A percentile compares a stretch with the other conserved stretches of the same genome.
Evolutionary conservation across 108 stramenopile species (phyloP).

Genomic region (Skeletonema marinoi): DNA sequence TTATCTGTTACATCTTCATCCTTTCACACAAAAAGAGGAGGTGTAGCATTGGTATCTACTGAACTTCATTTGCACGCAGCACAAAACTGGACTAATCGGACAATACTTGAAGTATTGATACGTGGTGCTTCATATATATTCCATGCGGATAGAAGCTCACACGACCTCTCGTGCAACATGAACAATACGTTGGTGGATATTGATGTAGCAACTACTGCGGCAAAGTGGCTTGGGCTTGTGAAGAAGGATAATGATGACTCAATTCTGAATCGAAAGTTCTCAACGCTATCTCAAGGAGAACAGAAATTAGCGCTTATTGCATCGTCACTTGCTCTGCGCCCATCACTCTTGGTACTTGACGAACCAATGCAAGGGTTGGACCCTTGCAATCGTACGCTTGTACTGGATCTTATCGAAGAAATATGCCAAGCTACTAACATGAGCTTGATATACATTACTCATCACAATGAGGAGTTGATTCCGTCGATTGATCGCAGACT

Average conservation of each 20-base stretch:
- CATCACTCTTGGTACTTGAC: conserved; percentile 69
- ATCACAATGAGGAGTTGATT: conserved; percentile 71
- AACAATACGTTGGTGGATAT: conserved; percentile 4
- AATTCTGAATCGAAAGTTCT: conserved; percentile 47
- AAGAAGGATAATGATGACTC: conserved; percentile 1
- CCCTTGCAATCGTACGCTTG: conserved; percentile 49
- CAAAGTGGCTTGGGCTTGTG: conserved; percentile 35
- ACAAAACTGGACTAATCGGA: conserved; percentile 29
- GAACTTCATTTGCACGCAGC: conserved; percentile 71
- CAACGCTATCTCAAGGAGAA: conserved; percentile 74
- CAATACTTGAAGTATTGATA: conserved; percentile 22
- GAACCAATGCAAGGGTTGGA: conserved; percentile 83
- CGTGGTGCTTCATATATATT: conserved; percentile 29
- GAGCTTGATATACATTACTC: conserved; percentile 74
- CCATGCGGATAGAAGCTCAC: conserved; percentile 10
- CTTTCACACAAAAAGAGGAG: conserved; percentile 9
- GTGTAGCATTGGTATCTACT: conserved; percentile 77
- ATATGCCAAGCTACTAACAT: conserved; percentile 65
- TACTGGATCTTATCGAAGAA: conserved; percentile 57
- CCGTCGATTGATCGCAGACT: conserved; percentile 56
- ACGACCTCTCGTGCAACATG: neutral
- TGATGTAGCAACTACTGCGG: conserved; percentile 6
- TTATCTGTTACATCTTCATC: conserved; percentile 21
- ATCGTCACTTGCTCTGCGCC: conserved; percentile 61
- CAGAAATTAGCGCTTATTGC: conserved; percentile 80